These are phyloP conservation scores for Blastosporella zonata DNA, from an alignment of 1,284 basidiomycete genomes.

Conservation along the genomic window DNA sequence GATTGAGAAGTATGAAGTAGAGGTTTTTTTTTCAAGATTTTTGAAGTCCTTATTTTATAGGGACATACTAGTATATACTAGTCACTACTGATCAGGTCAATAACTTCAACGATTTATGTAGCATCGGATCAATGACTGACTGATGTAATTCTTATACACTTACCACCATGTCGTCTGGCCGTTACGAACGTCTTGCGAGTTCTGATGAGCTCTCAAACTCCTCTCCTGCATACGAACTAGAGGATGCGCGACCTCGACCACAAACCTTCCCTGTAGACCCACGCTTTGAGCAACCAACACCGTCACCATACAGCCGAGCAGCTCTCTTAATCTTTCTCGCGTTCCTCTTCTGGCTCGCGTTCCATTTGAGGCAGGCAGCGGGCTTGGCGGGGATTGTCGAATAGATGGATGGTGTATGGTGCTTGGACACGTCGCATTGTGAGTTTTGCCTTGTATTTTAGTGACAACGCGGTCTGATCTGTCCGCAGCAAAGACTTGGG, in stretches of 20 bases:
- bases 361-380: conserved; percentile 32
- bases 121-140: no score
- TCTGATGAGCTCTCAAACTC: conserved; percentile 6
- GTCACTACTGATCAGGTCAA: no score
- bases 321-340: conserved; percentile 37
- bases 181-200: conserved; percentile 16
- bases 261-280: conserved; percentile 25
- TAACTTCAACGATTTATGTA: no score
- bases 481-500: background rate
- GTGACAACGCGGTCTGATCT: background rate
- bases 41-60: no score
- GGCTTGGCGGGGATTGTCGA: conserved; percentile 30
- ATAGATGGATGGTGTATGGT: background rate
- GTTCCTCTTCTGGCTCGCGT: conserved; percentile 43
- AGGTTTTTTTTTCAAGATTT: no score
- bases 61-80: no score
- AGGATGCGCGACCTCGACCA: conserved; percentile 15
- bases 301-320: conserved; percentile 39
- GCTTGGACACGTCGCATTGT: background rate
- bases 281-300: conserved; percentile 36
- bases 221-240: conserved; percentile 14
- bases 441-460: background rate
- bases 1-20: no score
- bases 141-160: background rate
- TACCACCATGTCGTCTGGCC: conserved; percentile 8